A percentile compares a stretch with the other conserved stretches of the same genome.
Conservation (phyloP, 768 basidiomycete genomes). For the Heimioporus sp. region DNA sequence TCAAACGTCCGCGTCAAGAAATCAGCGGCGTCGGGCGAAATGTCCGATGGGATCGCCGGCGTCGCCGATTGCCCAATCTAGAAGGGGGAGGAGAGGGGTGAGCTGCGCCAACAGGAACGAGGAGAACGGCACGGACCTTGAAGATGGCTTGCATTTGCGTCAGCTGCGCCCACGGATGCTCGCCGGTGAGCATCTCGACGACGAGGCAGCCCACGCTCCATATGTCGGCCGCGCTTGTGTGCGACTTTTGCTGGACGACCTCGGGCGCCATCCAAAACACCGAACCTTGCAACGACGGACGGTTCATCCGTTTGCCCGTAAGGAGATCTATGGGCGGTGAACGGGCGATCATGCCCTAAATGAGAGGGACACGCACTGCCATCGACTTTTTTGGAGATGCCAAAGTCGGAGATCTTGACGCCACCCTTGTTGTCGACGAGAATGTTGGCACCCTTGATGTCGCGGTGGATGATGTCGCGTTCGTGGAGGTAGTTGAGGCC, state of each 20-base stretch:
- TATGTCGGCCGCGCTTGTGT: constrained; percentile 91
- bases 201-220: constrained; percentile 96
- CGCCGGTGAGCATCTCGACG: constrained; percentile 95
- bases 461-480: constrained; percentile 92
- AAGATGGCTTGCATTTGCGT: constrained; percentile 99
- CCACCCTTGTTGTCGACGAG: constrained; percentile 98
- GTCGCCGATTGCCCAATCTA: constrained; percentile 91
- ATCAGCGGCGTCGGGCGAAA: constrained; percentile 82
- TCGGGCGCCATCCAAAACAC: constrained; percentile 99
- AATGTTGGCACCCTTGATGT: constrained; percentile 99
- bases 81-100: background rate
- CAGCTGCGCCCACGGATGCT: constrained; percentile 93
- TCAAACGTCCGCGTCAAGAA: constrained; percentile 89
- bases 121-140: constrained; percentile 51
- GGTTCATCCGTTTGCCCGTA: constrained; percentile 69
- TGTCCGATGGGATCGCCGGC: constrained; percentile 88
- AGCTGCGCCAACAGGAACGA: background rate
- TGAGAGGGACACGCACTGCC: constrained; percentile 68
- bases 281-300: constrained; percentile 94
- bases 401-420: constrained; percentile 96
- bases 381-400: constrained; percentile 96
- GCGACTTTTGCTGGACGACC: constrained; percentile 92
- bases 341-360: background rate
- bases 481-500: constrained; percentile 91
- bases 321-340: constrained; percentile 34